These are phyloP conservation scores for Triangularia verruculosa DNA, from an alignment of 2,329 filamentous ascomycete genomes.

Conservation along the genomic window DNA sequence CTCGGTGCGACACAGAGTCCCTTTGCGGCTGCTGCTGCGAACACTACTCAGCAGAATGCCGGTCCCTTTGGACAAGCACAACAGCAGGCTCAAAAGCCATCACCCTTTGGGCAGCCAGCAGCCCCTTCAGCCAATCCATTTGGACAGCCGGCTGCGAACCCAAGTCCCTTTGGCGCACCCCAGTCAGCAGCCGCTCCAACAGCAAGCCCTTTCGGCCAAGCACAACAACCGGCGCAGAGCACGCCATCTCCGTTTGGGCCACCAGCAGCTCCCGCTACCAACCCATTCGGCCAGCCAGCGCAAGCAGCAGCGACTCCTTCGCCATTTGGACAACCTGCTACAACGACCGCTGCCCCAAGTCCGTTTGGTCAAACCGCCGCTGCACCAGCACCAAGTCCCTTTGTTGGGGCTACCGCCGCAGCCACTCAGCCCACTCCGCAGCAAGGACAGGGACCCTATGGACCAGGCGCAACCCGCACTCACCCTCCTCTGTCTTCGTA, in stretches of 20 bases:
- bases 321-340: background rate
- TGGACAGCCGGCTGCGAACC: slow-evolving; percentile 25
- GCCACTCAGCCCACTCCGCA: background rate
- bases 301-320: background rate
- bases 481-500: slow-evolving; percentile 34
- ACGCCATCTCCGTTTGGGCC: background rate
- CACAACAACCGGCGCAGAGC: slow-evolving; percentile 22
- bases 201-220: slow-evolving; percentile 23
- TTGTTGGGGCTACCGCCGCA: background rate
- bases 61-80: slow-evolving; percentile 21
- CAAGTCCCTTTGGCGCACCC: slow-evolving; percentile 1
- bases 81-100: slow-evolving; percentile 23
- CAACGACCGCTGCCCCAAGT: background rate
- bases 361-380: slow-evolving; percentile 18
- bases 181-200: slow-evolving; percentile 19
- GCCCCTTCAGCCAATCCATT: slow-evolving; percentile 32
- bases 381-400: background rate
- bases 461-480: slow-evolving; percentile 27
- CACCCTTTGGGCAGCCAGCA: slow-evolving; percentile 28
- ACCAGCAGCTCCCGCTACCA: background rate
- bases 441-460: slow-evolving; percentile 24
- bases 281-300: slow-evolving; percentile 17
- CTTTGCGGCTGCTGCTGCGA: slow-evolving; percentile 36
- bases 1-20: slow-evolving; percentile 31
- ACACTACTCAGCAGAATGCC: slow-evolving; percentile 24